These are phyloP conservation scores for Inga laurina DNA, from an alignment of 306 rosid species.

Conservation along the genomic window DNA sequence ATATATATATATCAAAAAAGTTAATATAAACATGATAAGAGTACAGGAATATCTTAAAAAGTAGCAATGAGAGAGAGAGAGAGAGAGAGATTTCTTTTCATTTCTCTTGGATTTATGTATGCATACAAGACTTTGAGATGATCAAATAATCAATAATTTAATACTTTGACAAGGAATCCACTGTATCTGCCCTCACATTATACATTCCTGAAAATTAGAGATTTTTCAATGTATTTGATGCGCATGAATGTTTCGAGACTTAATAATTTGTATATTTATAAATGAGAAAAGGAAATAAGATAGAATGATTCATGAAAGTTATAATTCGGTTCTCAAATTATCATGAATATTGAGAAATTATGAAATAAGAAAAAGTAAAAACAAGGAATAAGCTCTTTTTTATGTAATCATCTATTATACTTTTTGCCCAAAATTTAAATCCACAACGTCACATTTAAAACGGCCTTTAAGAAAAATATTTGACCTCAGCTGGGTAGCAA, in stretches of 20 bases:
- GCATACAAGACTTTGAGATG: not conserved
- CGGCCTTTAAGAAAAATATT: too few species aligned
- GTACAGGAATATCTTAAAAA: not conserved
- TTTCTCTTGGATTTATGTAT: not conserved
- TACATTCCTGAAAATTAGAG: not conserved
- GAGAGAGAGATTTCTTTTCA: not conserved
- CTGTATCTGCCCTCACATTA: too few species aligned
- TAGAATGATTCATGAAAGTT: not conserved
- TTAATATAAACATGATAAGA: not conserved
- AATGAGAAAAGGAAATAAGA: not conserved
- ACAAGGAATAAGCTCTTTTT: too few species aligned
- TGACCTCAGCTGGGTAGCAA: too few species aligned
- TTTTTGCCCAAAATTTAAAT: too few species aligned
- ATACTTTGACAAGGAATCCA: not conserved
- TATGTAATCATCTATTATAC: too few species aligned
- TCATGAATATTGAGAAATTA: not conserved
- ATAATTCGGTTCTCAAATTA: not conserved
- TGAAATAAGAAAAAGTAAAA: too few species aligned
- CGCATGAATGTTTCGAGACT: not conserved
- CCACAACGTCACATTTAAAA: too few species aligned
- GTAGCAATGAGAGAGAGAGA: not conserved
- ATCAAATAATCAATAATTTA: too few species aligned
- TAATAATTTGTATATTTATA: not conserved
- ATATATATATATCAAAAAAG: too few species aligned
- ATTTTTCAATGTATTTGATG: not conserved